Conservation (phyloP, 805 yeast genomes). For the Wickerhamomyces subpelliculosus region DNA sequence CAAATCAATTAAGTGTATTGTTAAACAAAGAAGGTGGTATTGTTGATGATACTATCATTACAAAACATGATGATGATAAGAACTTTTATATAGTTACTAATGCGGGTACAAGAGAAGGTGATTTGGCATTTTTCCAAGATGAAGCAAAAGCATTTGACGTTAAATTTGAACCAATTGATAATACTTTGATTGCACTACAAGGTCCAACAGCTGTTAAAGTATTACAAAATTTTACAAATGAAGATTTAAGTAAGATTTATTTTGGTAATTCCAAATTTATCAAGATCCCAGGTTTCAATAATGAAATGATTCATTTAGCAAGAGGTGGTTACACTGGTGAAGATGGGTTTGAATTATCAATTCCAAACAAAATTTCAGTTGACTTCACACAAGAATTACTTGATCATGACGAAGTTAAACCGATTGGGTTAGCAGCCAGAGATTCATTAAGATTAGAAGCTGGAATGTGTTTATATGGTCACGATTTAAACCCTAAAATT, state of each 20-base stretch:
- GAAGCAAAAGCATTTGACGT: slow-evolving; percentile 36
- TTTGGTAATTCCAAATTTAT: slow-evolving; percentile 56
- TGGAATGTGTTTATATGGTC: slow-evolving; percentile 96
- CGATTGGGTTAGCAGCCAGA: slow-evolving; percentile 97
- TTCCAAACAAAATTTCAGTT: slow-evolving; percentile 52
- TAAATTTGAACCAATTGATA: slow-evolving; percentile 46
- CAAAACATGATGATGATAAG: slow-evolving; percentile 61
- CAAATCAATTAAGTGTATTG: slow-evolving; percentile 72
- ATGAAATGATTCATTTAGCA: slow-evolving; percentile 60
- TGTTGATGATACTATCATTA: slow-evolving; percentile 89
- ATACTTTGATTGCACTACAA: slow-evolving; percentile 82
- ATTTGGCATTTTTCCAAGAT: slow-evolving; percentile 51
- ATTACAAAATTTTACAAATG: slow-evolving; percentile 55
- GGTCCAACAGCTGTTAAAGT: slow-evolving; percentile 80
- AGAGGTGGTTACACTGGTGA: slow-evolving; percentile 98
- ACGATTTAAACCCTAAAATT: slow-evolving; percentile 70
- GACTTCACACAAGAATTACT: slow-evolving; percentile 57
- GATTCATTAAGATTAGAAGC: slow-evolving; percentile 95
- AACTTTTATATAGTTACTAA: slow-evolving; percentile 84
- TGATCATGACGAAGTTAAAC: slow-evolving; percentile 53
- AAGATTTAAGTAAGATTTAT: slow-evolving; percentile 50
- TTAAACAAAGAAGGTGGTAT: slow-evolving; percentile 74
- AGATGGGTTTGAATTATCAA: slow-evolving; percentile 92
- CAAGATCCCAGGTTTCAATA: slow-evolving; percentile 25
- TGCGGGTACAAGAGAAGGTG: slow-evolving; percentile 90